Percentiles rank a stretch among this genome's conserved stretches.
Conservation (phyloP, 176 grass and related monocot genomes). For the Triticum monococcum region DNA sequence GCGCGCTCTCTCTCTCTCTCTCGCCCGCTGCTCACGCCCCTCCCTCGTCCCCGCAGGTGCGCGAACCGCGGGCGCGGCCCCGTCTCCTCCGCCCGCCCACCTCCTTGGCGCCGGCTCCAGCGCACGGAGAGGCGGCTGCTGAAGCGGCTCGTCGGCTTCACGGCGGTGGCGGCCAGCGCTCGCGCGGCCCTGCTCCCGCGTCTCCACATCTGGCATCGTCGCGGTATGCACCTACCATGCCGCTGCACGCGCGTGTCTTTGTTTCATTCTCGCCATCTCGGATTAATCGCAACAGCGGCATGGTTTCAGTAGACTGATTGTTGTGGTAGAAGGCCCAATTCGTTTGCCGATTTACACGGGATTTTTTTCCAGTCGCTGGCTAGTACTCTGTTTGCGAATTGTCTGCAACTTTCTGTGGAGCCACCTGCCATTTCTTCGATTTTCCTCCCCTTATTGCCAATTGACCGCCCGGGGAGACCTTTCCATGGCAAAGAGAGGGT, state of each 20-base stretch:
- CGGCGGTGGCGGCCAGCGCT: too few species aligned
- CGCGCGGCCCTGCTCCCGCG: neutral
- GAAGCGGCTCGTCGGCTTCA: neutral
- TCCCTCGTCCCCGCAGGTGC: neutral
- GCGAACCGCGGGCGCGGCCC: neutral
- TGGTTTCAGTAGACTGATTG: neutral
- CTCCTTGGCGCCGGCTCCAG: neutral
- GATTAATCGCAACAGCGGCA: neutral
- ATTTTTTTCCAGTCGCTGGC: neutral
- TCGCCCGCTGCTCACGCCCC: neutral
- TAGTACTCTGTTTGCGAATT: neutral
- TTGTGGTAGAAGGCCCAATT: neutral
- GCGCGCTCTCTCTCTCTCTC: neutral
- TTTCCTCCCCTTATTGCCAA: neutral
- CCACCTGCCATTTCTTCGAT: neutral
- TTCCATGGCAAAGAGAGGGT: too few species aligned
- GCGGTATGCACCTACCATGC: neutral
- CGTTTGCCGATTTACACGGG: neutral
- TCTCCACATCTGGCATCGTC: neutral
- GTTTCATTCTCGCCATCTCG: neutral
- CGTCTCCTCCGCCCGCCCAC: neutral
- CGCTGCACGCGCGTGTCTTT: neutral
- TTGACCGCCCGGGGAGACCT: too few species aligned
- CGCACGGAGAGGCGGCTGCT: neutral
- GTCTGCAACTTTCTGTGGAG: neutral